Evolutionary conservation across 228 moss, liverwort and hornwort species (phyloP).

Genomic region (Sphagnum magellanicum): DNA sequence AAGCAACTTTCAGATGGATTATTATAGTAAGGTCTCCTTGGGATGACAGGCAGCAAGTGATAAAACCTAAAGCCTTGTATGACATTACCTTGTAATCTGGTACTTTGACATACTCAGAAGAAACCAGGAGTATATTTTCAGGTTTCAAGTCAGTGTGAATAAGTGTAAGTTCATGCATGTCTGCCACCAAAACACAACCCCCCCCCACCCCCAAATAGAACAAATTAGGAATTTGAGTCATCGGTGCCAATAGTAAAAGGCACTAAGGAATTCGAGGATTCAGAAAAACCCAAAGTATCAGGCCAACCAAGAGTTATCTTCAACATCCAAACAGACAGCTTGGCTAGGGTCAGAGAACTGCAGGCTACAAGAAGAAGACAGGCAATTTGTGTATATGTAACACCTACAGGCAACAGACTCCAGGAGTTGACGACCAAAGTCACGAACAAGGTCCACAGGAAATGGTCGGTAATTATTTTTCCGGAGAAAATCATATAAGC

Average conservation of each 20-base stretch:
- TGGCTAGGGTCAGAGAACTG: no score
- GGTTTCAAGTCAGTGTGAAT: slow-evolving; percentile 99
- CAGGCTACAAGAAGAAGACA: no score
- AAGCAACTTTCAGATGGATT: no score
- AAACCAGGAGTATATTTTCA: slow-evolving; percentile 89
- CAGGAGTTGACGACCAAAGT: slow-evolving; percentile 91
- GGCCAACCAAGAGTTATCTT: not conserved
- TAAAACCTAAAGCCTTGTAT: no score
- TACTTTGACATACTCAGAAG: slow-evolving; percentile 84
- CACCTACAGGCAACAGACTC: slow-evolving; percentile 94
- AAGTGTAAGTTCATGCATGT: slow-evolving; percentile 98
- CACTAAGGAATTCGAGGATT: no score
- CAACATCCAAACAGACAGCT: not conserved
- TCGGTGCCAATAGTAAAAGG: no score
- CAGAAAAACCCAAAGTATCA: no score
- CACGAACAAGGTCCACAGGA: slow-evolving; percentile 90
- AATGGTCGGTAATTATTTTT: slow-evolving; percentile 95
- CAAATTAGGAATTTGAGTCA: no score
- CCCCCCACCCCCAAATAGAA: no score
- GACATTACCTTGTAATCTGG: slow-evolving; percentile 83
- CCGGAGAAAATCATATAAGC: slow-evolving; percentile 89
- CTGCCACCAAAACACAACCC: slow-evolving; percentile 30
- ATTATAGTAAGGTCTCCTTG: no score
- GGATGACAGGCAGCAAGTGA: no score
- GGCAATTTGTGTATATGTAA: no score